Conservation (phyloP, 352 stramenopile genomes). For the Phytophthora europaea region DNA sequence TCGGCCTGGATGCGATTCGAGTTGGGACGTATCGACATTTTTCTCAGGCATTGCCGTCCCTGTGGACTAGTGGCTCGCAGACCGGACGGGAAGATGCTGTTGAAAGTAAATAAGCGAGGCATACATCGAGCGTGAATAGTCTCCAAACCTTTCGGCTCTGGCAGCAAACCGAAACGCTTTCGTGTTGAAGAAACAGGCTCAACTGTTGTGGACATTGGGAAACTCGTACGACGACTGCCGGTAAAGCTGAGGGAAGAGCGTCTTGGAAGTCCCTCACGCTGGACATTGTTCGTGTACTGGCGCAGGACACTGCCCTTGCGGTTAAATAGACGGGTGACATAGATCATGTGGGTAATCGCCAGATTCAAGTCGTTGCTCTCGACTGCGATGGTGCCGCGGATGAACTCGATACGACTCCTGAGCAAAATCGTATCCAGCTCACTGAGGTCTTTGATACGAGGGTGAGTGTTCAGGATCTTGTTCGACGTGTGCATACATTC, state of each 20-base stretch:
- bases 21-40: conserved; percentile 10
- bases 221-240: conserved; percentile 33
- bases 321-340: conserved; percentile 70
- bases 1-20: conserved; percentile 57
- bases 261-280: conserved; percentile 33
- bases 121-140: conserved; percentile 46
- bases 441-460: conserved; percentile 50
- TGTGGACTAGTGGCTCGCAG: not conserved
- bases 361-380: conserved; percentile 77
- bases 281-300: conserved; percentile 61
- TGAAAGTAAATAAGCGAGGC: conserved; percentile 55
- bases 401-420: conserved; percentile 79
- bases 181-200: conserved; percentile 7
- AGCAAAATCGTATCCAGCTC: conserved; percentile 72
- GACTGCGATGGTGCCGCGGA: conserved; percentile 73
- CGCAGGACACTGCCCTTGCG: conserved; percentile 69
- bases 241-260: conserved; percentile 38
- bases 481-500: conserved; percentile 83
- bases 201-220: conserved; percentile 27
- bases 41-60: conserved; percentile 6
- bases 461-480: conserved; percentile 67
- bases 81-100: conserved; percentile 43
- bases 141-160: conserved; percentile 1
- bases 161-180: conserved; percentile 23
- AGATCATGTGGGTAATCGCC: conserved; percentile 72